phyloP scores from a whole-genome alignment of 75 land plant species.

The Selaginella moellendorffii region DNA sequence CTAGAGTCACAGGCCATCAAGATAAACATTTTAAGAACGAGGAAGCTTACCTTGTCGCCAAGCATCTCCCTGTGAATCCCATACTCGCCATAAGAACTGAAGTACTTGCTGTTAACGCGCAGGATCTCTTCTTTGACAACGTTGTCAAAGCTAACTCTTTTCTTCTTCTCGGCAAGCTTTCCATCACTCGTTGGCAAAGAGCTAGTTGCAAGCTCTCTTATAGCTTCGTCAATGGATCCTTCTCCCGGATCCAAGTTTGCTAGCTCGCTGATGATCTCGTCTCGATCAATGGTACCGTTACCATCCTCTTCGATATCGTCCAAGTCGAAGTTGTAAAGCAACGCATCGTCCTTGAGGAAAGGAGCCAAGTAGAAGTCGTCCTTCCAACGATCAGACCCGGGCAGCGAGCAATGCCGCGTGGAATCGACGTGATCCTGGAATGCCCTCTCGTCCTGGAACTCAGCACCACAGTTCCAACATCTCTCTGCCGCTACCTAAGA shows the following conservation, averaged over 20 bases:
- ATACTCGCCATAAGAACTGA: conserved; percentile 74
- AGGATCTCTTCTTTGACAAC: conserved; percentile 41
- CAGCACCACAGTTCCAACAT: conserved; percentile 51
- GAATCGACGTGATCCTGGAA: conserved; percentile 37
- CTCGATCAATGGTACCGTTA: conserved; percentile 28
- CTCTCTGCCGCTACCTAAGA: conserved; percentile 46
- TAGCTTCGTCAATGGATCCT: not conserved
- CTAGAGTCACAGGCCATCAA: conserved; percentile 26
- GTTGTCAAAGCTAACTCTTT: conserved; percentile 33
- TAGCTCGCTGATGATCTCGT: conserved; percentile 11
- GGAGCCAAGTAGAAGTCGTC: conserved; percentile 68
- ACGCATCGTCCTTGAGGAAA: conserved; percentile 52
- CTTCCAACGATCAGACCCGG: conserved; percentile 26
- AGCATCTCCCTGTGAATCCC: conserved; percentile 97
- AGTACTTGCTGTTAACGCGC: conserved; percentile 52
- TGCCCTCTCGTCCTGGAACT: conserved; percentile 26
- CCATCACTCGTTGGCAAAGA: not conserved
- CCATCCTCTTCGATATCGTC: conserved; percentile 40
- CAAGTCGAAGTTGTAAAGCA: conserved; percentile 54
- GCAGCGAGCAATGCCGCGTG: not conserved
- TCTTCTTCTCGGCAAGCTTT: conserved; percentile 22
- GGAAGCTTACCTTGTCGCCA: conserved; percentile 74
- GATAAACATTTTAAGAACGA: not conserved
- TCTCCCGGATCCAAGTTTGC: not conserved
- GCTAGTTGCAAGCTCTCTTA: not conserved